Percentiles rank a stretch among this genome's conserved stretches.
These are phyloP conservation scores for Fusarium anthophilum DNA, from an alignment of 2,329 filamentous ascomycete genomes.

Conservation along the genomic window DNA sequence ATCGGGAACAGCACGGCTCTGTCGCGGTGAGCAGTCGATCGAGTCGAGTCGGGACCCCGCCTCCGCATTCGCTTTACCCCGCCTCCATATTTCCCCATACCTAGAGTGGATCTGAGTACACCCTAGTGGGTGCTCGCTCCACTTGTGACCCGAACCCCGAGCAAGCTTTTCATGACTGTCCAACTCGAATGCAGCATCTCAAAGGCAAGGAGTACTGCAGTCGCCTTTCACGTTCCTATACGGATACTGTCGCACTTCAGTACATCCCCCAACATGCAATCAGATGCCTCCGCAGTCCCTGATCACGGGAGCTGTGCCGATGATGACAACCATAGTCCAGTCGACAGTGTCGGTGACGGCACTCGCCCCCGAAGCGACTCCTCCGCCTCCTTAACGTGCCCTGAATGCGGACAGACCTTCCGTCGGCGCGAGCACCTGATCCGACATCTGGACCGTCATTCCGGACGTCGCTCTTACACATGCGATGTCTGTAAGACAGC, in stretches of 20 bases:
- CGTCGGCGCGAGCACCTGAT: not conserved
- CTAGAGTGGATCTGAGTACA: too few relatives aligned
- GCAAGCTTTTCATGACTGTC: not conserved
- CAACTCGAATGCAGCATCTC: not conserved
- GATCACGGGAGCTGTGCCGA: too few relatives aligned
- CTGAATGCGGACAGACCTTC: not conserved
- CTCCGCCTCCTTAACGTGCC: not conserved
- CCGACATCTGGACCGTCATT: not conserved
- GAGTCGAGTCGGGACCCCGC: not conserved
- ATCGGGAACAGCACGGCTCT: too few relatives aligned
- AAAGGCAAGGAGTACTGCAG: not conserved
- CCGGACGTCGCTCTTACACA: not conserved
- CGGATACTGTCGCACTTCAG: not conserved
- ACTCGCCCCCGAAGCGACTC: not conserved
- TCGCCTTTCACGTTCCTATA: not conserved
- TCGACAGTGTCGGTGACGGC: not conserved
- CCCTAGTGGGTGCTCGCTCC: too few relatives aligned
- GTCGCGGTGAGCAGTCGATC: too few relatives aligned
- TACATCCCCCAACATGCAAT: not conserved
- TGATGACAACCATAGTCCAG: too few relatives aligned
- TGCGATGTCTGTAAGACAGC: not conserved
- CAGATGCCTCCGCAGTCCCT: not conserved
- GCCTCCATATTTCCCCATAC: not conserved
- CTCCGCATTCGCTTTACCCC: not conserved
- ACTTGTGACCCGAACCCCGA: not conserved